Base-by-base conservation (phyloP, 352 stramenopile genomes). In the Phytophthora palmivora region DNA sequence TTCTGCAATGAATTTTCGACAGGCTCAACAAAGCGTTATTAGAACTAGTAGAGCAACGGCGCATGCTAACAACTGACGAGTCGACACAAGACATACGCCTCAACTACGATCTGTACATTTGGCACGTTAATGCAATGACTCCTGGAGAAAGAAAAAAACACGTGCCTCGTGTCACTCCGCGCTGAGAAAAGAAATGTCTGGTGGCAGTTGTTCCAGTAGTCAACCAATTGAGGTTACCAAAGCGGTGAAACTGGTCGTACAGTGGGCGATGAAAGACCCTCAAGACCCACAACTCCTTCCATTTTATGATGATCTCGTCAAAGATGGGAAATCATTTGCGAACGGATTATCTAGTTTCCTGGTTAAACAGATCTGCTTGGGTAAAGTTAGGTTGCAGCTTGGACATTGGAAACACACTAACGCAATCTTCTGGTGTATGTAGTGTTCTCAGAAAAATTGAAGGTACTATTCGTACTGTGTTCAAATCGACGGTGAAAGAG, bases 61-160 rank as follows among this genome's bases (percentile, higher is more conserved):
- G 16, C 6, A 26, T 18, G 16, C 37, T 12, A 3, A 9, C 9
- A 45, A 45, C n/a, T 30, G 21, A 19, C 4, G 9, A 47, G 33
- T 11, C 16, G 10, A 32, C 16, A 1, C 15, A 36, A 21, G 34
- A 34, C 24, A 14, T 44, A 4, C 51, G 12, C 24, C 19, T 50
- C 15, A 49, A n/a, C 38, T 49, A 51, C 32, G 39, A 59, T 30
- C 51, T 59, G 11, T 26, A 28, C 26, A 30, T 51, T 7, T 59
- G 39, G 30, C 38, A 32, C 21, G 39, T 59, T 6, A 34, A 59
- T 26, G 16, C 51, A 22, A 36, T 59, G 39, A 6, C n/a, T 6
- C 28, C 51, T 2, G 16, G 50, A 24, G 39, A 50, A 16, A 51
- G 51, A 50, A 42, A 19, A 14, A 38, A 50, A 8, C 39, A 51